Evolutionary conservation across 441 rosid species (phyloP), one percentile per base, ranked within the genome.

Genomic region (Francoa sonchifolia): DNA sequence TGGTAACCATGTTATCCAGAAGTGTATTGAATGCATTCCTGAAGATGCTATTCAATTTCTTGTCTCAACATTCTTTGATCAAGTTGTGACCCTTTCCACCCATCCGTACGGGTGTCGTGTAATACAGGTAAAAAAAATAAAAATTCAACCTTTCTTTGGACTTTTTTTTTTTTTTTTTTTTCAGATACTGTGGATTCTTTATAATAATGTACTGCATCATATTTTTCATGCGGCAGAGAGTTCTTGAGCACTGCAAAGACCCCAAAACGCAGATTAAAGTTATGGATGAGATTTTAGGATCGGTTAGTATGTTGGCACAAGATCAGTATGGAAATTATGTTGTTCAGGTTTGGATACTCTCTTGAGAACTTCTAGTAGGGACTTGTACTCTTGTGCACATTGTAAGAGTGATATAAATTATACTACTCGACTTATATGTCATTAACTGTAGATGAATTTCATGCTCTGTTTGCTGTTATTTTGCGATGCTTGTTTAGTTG

Each of bases 301-400:
- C 82, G 50, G 88, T 84, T 51, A 75, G 85, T 63, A 65, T 70
- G 78, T 58, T 84, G 46, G 92, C 95, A 3, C 88, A 77, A 61
- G 95, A 84, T 65, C 95, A 84, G 61, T 84, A 84, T 41, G 95
- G 95, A 39, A 84, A 84, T 70, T 84, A 84, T 65, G 95, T 84
- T 54, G 65, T 84, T 52, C 95, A 84, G 95, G 95, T 84, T 40
- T 21, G 71, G 19, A 12, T 25, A 36, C 36, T 42, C 47, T 44
- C 21, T 41, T 36, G 12, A 31, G 28, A 39, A 26, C 13, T 39
- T 44, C 0, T 36, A 29, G 23, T 28, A 22, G 28, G 16, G 19
- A 19, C 12, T 26, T 36, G 6, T 36, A 6, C 14, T 11, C 33
- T n/a, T n/a, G n/a, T n/a, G n/a, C n/a, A n/a, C n/a, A n/a, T n/a